These are phyloP conservation scores for Posidonia oceanica DNA, from an alignment of 116 monocot species.

Conservation along the genomic window DNA sequence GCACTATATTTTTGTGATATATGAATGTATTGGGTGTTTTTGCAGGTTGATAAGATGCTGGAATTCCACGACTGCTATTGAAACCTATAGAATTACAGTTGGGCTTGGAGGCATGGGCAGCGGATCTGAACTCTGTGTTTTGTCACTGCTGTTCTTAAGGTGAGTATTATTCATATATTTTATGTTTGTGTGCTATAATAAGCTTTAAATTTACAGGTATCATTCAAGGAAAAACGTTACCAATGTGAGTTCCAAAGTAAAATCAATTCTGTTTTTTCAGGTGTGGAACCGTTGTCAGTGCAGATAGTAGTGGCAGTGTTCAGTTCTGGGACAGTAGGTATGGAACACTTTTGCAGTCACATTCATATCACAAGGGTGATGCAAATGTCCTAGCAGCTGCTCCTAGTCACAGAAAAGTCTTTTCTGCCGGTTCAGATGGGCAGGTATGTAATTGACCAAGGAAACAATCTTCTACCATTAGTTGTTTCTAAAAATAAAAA, in stretches of 20 bases:
- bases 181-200: background rate
- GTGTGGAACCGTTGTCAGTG: slow-evolving; percentile 88
- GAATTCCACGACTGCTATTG: slow-evolving; percentile 49
- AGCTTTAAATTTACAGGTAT: background rate
- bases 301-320: slow-evolving; percentile 86
- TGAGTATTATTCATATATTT: slow-evolving; percentile 1
- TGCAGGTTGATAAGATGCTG: slow-evolving; percentile 90
- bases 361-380: slow-evolving; percentile 81
- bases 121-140: slow-evolving; percentile 76
- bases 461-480: background rate
- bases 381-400: slow-evolving; percentile 63
- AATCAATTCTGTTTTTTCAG: slow-evolving; percentile 14
- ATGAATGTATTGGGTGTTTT: background rate
- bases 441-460: slow-evolving; percentile 36
- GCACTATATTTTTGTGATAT: too few relatives aligned
- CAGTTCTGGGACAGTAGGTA: slow-evolving; percentile 91
- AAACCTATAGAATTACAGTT: slow-evolving; percentile 86
- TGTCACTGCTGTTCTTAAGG: slow-evolving; percentile 89
- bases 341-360: slow-evolving; percentile 87
- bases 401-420: slow-evolving; percentile 77
- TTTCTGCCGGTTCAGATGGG: slow-evolving; percentile 98
- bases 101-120: slow-evolving; percentile 69
- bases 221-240: background rate
- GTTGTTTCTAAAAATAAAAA: background rate
- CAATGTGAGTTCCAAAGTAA: background rate